Evolutionary conservation across 495 filamentous ascomycete species (phyloP).

Genomic region (Lindgomyces ingoldianus): DNA sequence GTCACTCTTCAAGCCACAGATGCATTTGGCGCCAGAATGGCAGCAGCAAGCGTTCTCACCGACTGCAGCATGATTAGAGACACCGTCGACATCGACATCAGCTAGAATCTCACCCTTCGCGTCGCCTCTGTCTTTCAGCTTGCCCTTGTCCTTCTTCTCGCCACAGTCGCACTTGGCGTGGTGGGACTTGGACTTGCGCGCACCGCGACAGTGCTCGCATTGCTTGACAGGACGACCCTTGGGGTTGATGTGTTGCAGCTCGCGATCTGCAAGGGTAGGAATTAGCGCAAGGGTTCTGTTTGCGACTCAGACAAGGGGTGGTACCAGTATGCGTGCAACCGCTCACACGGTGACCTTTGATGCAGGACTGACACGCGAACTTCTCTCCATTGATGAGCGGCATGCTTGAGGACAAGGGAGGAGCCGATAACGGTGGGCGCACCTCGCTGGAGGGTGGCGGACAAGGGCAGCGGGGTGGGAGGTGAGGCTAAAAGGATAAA

Average conservation of each 20-base stretch:
- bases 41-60: conserved; percentile 71
- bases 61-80: conserved; percentile 56
- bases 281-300: neutral
- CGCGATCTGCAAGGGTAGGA: conserved; percentile 66
- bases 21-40: conserved; percentile 86
- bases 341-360: conserved; percentile 50
- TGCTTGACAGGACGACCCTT: conserved; percentile 98
- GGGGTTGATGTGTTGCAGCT: conserved; percentile 94
- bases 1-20: conserved; percentile 91
- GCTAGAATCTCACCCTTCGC: conserved; percentile 61
- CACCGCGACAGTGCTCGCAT: conserved; percentile 93
- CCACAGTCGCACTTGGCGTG: conserved; percentile 98
- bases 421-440: conserved; percentile 37
- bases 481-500: neutral
- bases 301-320: neutral
- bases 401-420: conserved; percentile 36
- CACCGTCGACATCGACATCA: conserved; percentile 44
- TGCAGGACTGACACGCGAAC: conserved; percentile 48
- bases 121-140: conserved; percentile 51
- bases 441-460: conserved; percentile 14
- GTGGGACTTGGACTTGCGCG: conserved; percentile 94
- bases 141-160: conserved; percentile 68
- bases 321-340: conserved; percentile 48
- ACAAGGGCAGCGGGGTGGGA: neutral
- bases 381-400: conserved; percentile 45